Conservation (phyloP, 2,329 filamentous ascomycete species). For the Aspergillus neotritici region DNA sequence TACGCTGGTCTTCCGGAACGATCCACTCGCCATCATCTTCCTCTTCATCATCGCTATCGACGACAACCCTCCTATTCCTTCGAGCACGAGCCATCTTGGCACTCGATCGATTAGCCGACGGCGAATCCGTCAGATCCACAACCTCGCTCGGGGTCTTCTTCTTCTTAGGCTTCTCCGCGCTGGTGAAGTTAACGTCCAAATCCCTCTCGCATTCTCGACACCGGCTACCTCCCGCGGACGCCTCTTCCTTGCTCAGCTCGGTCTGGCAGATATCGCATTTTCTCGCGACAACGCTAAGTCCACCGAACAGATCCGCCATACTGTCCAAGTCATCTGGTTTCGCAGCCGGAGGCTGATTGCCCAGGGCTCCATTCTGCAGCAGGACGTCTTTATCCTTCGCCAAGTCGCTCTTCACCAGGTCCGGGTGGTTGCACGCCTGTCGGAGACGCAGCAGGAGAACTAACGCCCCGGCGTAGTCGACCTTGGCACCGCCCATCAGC, state of each 20-base stretch:
- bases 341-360: constrained; percentile 47
- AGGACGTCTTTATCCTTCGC: constrained; percentile 83
- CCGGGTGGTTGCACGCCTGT: constrained; percentile 92
- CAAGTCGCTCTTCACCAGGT: constrained; percentile 77
- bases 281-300: constrained; percentile 69
- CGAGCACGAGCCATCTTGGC: constrained; percentile 22
- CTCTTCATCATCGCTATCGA: constrained; percentile 56
- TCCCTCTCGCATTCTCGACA: constrained; percentile 74
- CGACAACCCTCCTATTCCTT: constrained; percentile 42
- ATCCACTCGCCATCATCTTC: constrained; percentile 71
- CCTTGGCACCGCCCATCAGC: constrained; percentile 74
- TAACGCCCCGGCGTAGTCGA: constrained; percentile 90
- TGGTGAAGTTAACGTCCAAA: constrained; percentile 54
- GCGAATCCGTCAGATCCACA: constrained; percentile 26
- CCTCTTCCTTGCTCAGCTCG: constrained; percentile 56
- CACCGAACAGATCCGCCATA: constrained; percentile 79
- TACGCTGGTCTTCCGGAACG: constrained; percentile 62
- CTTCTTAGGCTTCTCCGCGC: constrained; percentile 40
- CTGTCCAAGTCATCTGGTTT: constrained; percentile 66
- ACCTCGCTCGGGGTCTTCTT: constrained; percentile 37
- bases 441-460: constrained; percentile 84
- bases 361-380: constrained; percentile 53
- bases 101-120: constrained; percentile 17
- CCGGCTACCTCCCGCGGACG: constrained; percentile 48
- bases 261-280: constrained; percentile 79